Evolutionary conservation across 2,329 filamentous ascomycete species (phyloP).

Genomic region (Penicillium italicum): DNA sequence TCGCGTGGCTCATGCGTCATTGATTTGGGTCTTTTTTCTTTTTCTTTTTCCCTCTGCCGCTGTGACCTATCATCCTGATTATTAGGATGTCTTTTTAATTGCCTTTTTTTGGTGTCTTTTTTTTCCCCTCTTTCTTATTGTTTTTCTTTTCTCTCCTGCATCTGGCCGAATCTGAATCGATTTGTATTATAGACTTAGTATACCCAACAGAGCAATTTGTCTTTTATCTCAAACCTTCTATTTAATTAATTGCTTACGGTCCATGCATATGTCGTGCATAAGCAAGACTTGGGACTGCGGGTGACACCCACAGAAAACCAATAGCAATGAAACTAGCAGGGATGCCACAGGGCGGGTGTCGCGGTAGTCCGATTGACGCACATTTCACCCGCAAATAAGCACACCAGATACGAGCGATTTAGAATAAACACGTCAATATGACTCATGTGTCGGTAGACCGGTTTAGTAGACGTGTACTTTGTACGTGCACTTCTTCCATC

Average conservation of each 20-base stretch:
- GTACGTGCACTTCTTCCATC: not conserved
- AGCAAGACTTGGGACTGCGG: constrained; percentile 2
- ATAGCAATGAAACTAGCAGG: constrained; percentile 3
- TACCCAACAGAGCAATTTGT: constrained; percentile 33
- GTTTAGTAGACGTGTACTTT: not conserved
- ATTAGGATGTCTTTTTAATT: constrained; percentile 14
- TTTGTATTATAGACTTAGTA: constrained; percentile 41
- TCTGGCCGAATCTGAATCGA: constrained; percentile 29
- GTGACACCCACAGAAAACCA: constrained; percentile 9
- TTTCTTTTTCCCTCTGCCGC: constrained; percentile 15
- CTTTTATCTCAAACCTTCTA: constrained; percentile 10
- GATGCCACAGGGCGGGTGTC: constrained; percentile 5
- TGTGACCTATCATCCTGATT: constrained; percentile 11
- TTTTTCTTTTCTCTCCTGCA: constrained; percentile 16
- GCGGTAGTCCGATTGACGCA: constrained; percentile 3
- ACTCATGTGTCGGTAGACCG: not conserved
- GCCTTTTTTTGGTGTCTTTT: constrained; percentile 6
- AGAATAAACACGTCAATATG: not conserved
- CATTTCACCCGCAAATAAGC: not conserved
- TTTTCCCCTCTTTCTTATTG: constrained; percentile 6
- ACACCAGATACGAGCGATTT: not conserved
- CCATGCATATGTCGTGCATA: constrained; percentile 23
- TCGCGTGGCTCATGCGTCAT: constrained; percentile 11
- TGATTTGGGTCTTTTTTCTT: constrained; percentile 4
- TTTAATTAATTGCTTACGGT: constrained; percentile 8